Evolutionary conservation across 495 filamentous ascomycete genomes (phyloP).

Genomic region (Penicillium psychrofluorescens): DNA sequence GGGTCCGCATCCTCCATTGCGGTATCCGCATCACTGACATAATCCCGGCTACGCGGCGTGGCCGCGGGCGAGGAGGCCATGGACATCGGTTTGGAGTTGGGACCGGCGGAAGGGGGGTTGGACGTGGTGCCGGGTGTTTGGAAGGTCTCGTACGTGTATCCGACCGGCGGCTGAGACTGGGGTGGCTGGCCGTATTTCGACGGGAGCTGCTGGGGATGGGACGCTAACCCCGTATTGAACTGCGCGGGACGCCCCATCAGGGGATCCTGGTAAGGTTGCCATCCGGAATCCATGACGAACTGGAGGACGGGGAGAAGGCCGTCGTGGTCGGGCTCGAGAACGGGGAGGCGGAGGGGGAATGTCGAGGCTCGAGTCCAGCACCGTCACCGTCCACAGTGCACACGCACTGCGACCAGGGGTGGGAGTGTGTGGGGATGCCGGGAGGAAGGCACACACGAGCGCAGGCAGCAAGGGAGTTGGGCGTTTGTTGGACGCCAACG

Average conservation of each 20-base stretch:
- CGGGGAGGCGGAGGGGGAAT: background rate
- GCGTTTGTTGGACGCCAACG: too few relatives aligned
- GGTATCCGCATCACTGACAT: constrained; percentile 67
- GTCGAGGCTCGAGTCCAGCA: constrained; percentile 6
- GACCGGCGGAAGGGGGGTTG: constrained; percentile 40
- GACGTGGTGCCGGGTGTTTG: constrained; percentile 41
- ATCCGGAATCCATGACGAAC: constrained; percentile 39
- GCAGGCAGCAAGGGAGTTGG: too few relatives aligned
- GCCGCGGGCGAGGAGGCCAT: constrained; percentile 58
- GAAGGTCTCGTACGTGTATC: constrained; percentile 70
- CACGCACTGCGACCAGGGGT: constrained; percentile 27
- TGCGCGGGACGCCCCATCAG: constrained; percentile 36
- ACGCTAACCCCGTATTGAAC: constrained; percentile 32
- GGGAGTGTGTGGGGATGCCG: constrained; percentile 16
- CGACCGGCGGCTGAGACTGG: constrained; percentile 53
- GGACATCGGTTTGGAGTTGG: constrained; percentile 47
- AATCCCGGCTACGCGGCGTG: constrained; percentile 61
- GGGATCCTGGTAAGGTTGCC: constrained; percentile 46
- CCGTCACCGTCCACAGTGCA: constrained; percentile 21
- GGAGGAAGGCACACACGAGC: constrained; percentile 23
- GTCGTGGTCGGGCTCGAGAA: constrained; percentile 9
- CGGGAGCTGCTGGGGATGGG: constrained; percentile 32
- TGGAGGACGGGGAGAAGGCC: too few relatives aligned
- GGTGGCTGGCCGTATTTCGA: constrained; percentile 44
- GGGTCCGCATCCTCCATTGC: constrained; percentile 89